These are phyloP conservation scores for Rhynchospora tenuis DNA, from an alignment of 176 grass and related monocot species.

Conservation along the genomic window DNA sequence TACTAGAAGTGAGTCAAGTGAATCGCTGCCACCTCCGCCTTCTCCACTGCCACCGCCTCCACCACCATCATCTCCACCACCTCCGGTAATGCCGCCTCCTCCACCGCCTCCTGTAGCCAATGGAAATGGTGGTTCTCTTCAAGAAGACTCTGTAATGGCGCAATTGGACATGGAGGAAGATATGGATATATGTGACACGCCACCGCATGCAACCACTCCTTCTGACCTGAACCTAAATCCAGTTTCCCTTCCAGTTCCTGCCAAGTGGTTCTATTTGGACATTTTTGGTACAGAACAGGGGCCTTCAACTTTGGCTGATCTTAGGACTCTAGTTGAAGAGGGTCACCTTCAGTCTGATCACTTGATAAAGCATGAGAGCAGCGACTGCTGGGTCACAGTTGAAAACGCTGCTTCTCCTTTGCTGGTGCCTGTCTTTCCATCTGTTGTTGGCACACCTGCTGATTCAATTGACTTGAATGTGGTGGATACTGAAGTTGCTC, in stretches of 20 bases:
- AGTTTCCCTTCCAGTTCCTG: slow-evolving; percentile 32
- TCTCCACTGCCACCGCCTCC: slow-evolving; percentile 41
- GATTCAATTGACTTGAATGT: slow-evolving; percentile 73
- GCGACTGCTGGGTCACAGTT: slow-evolving; percentile 73
- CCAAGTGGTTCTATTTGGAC: slow-evolving; percentile 93
- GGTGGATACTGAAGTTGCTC: slow-evolving; percentile 29
- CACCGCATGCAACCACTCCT: slow-evolving; percentile 54
- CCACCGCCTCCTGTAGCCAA: slow-evolving; percentile 37
- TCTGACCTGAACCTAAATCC: slow-evolving; percentile 26
- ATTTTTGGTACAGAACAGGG: slow-evolving; percentile 78
- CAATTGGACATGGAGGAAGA: slow-evolving; percentile 89
- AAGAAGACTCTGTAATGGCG: slow-evolving; percentile 25
- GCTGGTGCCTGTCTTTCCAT: slow-evolving; percentile 41
- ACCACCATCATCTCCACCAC: slow-evolving; percentile 50
- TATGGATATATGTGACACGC: slow-evolving; percentile 98
- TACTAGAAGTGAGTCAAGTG: slow-evolving; percentile 36
- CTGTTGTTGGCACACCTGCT: slow-evolving; percentile 42
- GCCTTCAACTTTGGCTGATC: slow-evolving; percentile 66
- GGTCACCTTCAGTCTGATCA: slow-evolving; percentile 92
- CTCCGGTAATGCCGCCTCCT: slow-evolving; percentile 48
- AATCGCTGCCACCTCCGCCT: slow-evolving; percentile 35
- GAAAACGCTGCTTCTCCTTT: slow-evolving; percentile 91
- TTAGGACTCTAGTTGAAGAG: slow-evolving; percentile 69
- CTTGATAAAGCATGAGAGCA: slow-evolving; percentile 88
- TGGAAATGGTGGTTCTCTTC: slow-evolving; percentile 15